Percentiles rank a stretch among this genome's conserved stretches.
Conservation (phyloP, 306 rosid species). For the Begonia masoniana region DNA sequence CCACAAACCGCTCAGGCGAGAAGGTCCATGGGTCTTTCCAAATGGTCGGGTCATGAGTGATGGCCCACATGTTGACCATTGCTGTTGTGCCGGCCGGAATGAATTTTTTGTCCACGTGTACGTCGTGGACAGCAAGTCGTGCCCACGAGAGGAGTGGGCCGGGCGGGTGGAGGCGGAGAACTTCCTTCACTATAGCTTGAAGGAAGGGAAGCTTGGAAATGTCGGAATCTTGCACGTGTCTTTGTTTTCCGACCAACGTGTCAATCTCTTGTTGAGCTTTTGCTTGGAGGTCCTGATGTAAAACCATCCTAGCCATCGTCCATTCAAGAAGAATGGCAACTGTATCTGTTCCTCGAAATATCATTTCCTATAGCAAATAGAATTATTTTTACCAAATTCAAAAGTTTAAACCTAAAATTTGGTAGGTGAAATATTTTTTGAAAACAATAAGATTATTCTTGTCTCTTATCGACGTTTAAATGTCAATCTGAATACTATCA, state of each 20-base stretch:
- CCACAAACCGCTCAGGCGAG: slow-evolving; percentile 51
- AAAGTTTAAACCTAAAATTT: no score
- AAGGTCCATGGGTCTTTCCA: slow-evolving; percentile 79
- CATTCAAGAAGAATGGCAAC: slow-evolving; percentile 74
- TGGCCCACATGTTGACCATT: slow-evolving; percentile 98
- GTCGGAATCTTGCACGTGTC: slow-evolving; percentile 55
- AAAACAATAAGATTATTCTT: neutral
- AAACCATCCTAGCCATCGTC: slow-evolving; percentile 67
- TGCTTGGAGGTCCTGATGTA: slow-evolving; percentile 64
- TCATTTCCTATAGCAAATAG: slow-evolving; percentile 44
- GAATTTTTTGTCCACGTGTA: slow-evolving; percentile 40
- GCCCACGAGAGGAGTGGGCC: slow-evolving; percentile 97
- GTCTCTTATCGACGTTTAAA: no score
- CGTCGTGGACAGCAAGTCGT: slow-evolving; percentile 56
- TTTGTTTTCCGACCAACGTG: slow-evolving; percentile 26
- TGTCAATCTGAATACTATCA: no score
- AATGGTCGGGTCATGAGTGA: slow-evolving; percentile 45
- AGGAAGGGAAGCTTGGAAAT: slow-evolving; percentile 53
- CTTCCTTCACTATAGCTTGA: slow-evolving; percentile 79
- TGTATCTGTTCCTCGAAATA: slow-evolving; percentile 84
- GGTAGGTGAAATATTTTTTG: no score
- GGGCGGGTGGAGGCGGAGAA: slow-evolving; percentile 72
- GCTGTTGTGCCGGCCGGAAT: slow-evolving; percentile 89
- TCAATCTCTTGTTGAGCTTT: slow-evolving; percentile 55
- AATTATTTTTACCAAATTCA: neutral